phyloP scores from a whole-genome alignment of 768 basidiomycete genomes.

The Krasilnikovozyma curviuscula region DNA sequence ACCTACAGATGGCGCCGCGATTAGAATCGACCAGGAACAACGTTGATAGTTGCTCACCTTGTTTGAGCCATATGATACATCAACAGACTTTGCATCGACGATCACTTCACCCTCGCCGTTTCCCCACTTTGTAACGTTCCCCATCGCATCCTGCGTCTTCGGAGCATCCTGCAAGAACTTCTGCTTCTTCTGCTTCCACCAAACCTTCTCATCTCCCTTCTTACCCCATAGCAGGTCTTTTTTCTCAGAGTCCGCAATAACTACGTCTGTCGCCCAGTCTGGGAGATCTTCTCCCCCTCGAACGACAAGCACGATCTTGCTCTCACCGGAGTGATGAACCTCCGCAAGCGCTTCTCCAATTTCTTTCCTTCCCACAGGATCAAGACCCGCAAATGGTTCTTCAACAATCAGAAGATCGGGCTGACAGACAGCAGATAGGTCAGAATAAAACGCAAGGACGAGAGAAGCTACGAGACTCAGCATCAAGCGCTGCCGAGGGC shows the following conservation, averaged over 20 bases:
- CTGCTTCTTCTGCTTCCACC: slow-evolving; percentile 34
- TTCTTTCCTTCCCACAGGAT: slow-evolving; percentile 19
- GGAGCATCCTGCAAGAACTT: slow-evolving; percentile 27
- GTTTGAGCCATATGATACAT: slow-evolving; percentile 49
- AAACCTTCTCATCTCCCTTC: slow-evolving; percentile 30
- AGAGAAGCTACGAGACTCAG: not conserved
- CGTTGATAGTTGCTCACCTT: slow-evolving; percentile 29
- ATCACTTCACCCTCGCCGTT: slow-evolving; percentile 28
- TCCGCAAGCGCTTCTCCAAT: slow-evolving; percentile 20
- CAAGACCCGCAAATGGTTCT: slow-evolving; percentile 22
- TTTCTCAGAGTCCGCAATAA: slow-evolving; percentile 22
- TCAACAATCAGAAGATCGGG: slow-evolving; percentile 3
- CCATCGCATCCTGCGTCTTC: not conserved
- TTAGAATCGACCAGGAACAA: not conserved
- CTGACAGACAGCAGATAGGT: not conserved
- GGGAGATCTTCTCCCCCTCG: slow-evolving; percentile 21
- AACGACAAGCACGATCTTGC: slow-evolving; percentile 20
- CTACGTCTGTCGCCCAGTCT: slow-evolving; percentile 23
- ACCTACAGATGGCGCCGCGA: slow-evolving; percentile 32
- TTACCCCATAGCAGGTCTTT: slow-evolving; percentile 37
- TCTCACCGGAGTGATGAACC: slow-evolving; percentile 17
- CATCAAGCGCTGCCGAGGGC: not conserved
- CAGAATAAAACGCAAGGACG: not conserved
- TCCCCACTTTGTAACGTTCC: not conserved
- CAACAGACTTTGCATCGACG: slow-evolving; percentile 45